Conservation (phyloP, 176 grass and related monocot species). For the Hordeum vulgare region DNA sequence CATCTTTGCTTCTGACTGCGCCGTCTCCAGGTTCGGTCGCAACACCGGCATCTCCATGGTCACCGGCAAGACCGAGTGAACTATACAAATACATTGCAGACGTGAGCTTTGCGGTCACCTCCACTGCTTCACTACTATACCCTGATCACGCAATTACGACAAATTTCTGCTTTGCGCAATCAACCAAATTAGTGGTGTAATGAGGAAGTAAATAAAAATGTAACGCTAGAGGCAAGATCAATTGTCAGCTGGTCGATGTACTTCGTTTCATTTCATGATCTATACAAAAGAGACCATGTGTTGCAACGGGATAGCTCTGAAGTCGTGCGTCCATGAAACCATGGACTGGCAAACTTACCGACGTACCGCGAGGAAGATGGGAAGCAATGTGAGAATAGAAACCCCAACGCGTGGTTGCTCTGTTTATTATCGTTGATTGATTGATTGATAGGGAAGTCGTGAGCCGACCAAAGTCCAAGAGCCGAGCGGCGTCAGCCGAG, state of each 20-base stretch:
- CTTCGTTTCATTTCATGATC: too few relatives aligned
- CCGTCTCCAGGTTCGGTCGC: conserved; percentile 30
- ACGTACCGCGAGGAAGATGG: too few relatives aligned
- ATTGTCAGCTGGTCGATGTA: background rate
- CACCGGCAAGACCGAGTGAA: background rate
- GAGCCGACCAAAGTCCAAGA: too few relatives aligned
- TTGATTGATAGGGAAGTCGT: too few relatives aligned
- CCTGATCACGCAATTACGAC: background rate
- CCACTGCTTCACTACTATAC: background rate
- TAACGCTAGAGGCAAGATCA: background rate
- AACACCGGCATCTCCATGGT: conserved; percentile 8
- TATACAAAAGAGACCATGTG: too few relatives aligned
- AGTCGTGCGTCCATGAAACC: too few relatives aligned
- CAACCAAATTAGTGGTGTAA: background rate
- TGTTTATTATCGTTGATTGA: too few relatives aligned
- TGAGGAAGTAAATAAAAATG: background rate
- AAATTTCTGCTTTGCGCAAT: background rate
- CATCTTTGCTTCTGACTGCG: conserved; percentile 42
- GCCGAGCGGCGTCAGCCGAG: too few relatives aligned
- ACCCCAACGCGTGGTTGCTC: too few relatives aligned
- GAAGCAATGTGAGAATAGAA: too few relatives aligned
- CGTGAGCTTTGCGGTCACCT: background rate
- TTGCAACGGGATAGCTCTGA: too few relatives aligned
- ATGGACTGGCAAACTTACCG: too few relatives aligned
- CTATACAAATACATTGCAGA: background rate